phyloP scores from a whole-genome alignment of 306 rosid genomes.

The Rubus parviflorus region DNA sequence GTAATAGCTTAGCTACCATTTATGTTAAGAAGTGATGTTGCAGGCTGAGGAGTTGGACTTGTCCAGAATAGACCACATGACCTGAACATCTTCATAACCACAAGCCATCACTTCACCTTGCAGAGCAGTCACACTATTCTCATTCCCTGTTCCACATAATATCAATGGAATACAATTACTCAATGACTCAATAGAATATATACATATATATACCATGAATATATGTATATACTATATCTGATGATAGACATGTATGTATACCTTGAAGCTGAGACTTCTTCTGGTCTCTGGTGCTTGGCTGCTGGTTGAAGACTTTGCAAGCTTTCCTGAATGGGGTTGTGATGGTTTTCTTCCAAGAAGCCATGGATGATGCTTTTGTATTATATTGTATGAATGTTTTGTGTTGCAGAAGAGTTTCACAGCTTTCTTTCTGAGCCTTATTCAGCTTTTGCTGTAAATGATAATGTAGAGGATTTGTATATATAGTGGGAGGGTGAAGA shows the following conservation, averaged over 20 bases:
- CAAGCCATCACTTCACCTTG: conserved; percentile 98
- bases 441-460: conserved; percentile 13
- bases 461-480: background rate
- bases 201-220: background rate
- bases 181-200: background rate
- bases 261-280: conserved; percentile 68
- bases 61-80: conserved; percentile 96
- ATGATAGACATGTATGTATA: conserved; percentile 13
- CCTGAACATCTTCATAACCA: conserved; percentile 91
- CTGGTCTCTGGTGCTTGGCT: conserved; percentile 46
- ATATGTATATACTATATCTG: background rate
- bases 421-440: conserved; percentile 1
- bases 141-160: conserved; percentile 47
- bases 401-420: background rate
- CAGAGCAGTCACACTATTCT: conserved; percentile 59
- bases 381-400: background rate
- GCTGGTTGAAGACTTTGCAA: conserved; percentile 71
- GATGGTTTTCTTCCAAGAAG: conserved; percentile 96
- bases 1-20: background rate
- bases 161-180: conserved; percentile 3
- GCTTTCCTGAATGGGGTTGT: conserved; percentile 84
- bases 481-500: conserved; percentile 15
- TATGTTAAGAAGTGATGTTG: conserved; percentile 50
- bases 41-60: conserved; percentile 67
- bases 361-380: conserved; percentile 32